Percentiles rank a stretch among this genome's conserved stretches.
phyloP scores from a whole-genome alignment of 352 stramenopile genomes.

The Pythium aquatile region DNA sequence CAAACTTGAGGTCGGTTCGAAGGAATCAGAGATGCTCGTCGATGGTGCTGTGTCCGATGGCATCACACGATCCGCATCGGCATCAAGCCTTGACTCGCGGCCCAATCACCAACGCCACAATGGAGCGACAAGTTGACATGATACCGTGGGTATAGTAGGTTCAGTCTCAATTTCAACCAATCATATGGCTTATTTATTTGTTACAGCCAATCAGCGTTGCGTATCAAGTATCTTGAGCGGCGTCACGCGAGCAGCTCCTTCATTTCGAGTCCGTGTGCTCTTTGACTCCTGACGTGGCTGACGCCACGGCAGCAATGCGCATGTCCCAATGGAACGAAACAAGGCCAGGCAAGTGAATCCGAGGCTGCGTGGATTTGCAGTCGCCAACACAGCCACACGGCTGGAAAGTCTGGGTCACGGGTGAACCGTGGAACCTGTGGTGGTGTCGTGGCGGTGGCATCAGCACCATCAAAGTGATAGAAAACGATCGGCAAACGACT shows the following conservation, averaged over 20 bases:
- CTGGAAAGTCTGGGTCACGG: background rate
- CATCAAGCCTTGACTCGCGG: background rate
- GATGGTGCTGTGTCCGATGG: background rate
- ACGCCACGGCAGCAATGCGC: background rate
- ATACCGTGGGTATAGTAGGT: background rate
- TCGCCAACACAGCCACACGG: background rate
- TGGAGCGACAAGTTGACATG: background rate
- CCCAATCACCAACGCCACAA: background rate
- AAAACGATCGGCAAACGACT: background rate
- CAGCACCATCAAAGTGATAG: background rate
- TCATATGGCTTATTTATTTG: background rate
- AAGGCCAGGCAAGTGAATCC: background rate
- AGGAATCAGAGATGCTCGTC: background rate
- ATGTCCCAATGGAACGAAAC: background rate
- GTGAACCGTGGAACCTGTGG: background rate
- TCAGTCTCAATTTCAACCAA: background rate
- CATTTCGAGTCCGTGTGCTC: background rate
- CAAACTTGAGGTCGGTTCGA: background rate
- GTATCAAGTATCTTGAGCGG: slow-evolving; percentile 1
- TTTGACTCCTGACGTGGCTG: background rate
- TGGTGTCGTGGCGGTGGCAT: background rate
- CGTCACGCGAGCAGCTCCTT: slow-evolving; percentile 9
- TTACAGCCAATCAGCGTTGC: slow-evolving; percentile 2
- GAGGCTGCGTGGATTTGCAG: background rate
- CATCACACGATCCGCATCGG: background rate